phyloP scores from a whole-genome alignment of 2,329 filamentous ascomycete species.

The Aureobasidium subglaciale region DNA sequence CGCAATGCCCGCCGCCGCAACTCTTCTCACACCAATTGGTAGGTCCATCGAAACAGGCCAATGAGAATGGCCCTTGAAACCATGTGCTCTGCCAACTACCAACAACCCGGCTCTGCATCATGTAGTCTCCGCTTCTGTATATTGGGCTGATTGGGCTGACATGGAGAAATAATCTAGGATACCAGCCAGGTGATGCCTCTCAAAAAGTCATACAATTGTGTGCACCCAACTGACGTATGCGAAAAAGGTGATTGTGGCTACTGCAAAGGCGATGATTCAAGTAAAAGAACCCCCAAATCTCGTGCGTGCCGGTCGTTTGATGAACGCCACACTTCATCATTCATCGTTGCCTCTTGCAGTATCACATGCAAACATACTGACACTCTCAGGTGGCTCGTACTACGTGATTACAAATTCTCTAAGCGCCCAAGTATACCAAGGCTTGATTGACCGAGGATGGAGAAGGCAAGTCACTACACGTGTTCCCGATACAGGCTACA shows the following conservation, averaged over 20 bases:
- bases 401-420: slow-evolving; percentile 58
- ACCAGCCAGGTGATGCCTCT: slow-evolving; percentile 26
- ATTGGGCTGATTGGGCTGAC: slow-evolving; percentile 8
- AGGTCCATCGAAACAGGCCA: background rate
- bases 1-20: slow-evolving; percentile 10
- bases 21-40: slow-evolving; percentile 15
- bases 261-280: slow-evolving; percentile 41
- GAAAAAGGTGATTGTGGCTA: slow-evolving; percentile 40
- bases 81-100: background rate
- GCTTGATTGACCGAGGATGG: slow-evolving; percentile 68
- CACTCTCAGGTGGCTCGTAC: slow-evolving; percentile 59
- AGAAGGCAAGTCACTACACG: slow-evolving; percentile 54
- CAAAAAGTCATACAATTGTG: background rate
- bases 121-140: background rate
- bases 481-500: background rate
- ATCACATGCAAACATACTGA: slow-evolving; percentile 18
- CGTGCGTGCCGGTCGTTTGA: slow-evolving; percentile 34
- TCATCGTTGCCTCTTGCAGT: background rate
- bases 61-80: background rate
- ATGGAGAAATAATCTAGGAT: slow-evolving; percentile 31
- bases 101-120: background rate
- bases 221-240: background rate
- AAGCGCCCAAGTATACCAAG: slow-evolving; percentile 62
- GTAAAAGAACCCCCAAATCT: slow-evolving; percentile 41
- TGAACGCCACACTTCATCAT: background rate